phyloP scores from a whole-genome alignment of 306 rosid species.

The Parietaria judaica region DNA sequence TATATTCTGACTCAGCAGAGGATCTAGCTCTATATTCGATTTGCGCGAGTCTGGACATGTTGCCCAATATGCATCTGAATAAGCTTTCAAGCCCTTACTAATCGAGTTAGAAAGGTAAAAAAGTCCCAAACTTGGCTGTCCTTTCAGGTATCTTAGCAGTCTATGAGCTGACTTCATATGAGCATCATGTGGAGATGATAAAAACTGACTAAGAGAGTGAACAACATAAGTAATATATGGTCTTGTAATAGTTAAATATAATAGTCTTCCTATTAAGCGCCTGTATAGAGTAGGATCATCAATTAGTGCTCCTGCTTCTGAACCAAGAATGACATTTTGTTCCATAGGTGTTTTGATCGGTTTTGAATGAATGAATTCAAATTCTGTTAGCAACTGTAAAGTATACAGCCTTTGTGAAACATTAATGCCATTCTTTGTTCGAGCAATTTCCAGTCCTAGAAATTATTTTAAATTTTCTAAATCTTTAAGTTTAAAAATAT shows the following conservation, averaged over 20 bases:
- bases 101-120: background rate
- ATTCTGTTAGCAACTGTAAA: background rate
- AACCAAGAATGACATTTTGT: background rate
- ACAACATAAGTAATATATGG: conserved; percentile 3
- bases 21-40: background rate
- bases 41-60: background rate
- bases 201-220: background rate
- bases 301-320: background rate
- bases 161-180: background rate
- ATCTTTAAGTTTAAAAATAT: background rate
- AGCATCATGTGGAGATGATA: background rate
- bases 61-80: conserved; percentile 1
- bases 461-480: conserved; percentile 4
- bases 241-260: conserved; percentile 2
- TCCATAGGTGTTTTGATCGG: background rate
- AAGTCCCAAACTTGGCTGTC: background rate
- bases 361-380: background rate
- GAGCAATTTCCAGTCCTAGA: background rate
- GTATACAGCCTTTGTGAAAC: background rate
- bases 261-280: background rate
- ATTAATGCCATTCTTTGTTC: background rate
- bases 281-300: background rate
- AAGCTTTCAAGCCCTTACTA: background rate
- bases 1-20: background rate
- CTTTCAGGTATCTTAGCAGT: background rate